A percentile compares a stretch with the other conserved stretches of the same genome.
Evolutionary conservation across 176 grass and related monocot species (phyloP).

Genomic region (Melocanna baccifera): DNA sequence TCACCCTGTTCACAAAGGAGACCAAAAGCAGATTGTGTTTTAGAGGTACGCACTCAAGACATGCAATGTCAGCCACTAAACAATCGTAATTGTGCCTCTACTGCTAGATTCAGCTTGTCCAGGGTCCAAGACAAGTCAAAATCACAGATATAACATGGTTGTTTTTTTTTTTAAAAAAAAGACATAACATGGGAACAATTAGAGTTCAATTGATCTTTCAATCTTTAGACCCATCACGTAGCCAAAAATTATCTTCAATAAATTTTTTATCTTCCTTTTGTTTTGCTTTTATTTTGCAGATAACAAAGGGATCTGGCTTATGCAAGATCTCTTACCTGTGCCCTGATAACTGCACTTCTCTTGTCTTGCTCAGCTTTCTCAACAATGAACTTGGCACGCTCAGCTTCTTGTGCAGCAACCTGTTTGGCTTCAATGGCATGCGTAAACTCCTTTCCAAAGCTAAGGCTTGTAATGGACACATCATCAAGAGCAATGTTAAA

Average conservation of each 20-base stretch:
- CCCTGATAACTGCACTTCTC: constrained; percentile 75
- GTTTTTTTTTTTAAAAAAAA: background rate
- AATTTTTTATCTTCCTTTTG: background rate
- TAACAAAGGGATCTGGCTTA: background rate
- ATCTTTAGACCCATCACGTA: background rate
- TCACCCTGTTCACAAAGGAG: constrained; percentile 49
- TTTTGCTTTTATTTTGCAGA: background rate
- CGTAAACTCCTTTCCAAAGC: constrained; percentile 91
- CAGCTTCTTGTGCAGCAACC: constrained; percentile 83
- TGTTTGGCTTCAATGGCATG: constrained; percentile 89
- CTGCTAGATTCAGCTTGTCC: background rate
- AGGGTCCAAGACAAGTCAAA: background rate
- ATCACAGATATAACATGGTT: background rate
- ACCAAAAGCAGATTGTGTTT: background rate
- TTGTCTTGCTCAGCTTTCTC: constrained; percentile 96
- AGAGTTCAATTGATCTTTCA: background rate
- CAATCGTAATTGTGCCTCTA: background rate
- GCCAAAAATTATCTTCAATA: background rate
- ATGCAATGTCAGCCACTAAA: background rate
- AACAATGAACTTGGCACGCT: constrained; percentile 88
- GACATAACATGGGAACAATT: background rate
- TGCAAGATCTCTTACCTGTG: constrained; percentile 46
- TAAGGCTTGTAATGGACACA: constrained; percentile 81
- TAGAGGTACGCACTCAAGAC: background rate
- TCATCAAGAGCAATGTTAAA: constrained; percentile 83